Percentiles rank a stretch among this genome's conserved stretches.
Conservation (phyloP, 331 rosid genomes). For the Cydonia oblonga region DNA sequence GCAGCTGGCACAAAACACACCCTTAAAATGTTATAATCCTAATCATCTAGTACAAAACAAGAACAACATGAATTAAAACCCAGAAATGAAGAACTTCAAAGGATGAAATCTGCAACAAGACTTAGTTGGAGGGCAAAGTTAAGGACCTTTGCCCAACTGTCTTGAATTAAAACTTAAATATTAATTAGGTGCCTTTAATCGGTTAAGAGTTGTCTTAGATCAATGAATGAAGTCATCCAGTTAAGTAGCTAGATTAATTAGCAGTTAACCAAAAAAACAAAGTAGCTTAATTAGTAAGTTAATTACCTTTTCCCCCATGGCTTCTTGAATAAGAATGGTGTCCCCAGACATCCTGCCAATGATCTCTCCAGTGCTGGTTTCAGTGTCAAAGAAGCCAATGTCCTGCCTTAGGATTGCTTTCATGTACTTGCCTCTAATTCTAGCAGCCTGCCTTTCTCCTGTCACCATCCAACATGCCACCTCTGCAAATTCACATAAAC, state of each 20-base stretch:
- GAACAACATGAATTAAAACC: too few species aligned
- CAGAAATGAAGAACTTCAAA: too few species aligned
- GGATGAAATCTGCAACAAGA: too few species aligned
- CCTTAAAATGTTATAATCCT: too few species aligned
- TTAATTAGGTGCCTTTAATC: too few species aligned
- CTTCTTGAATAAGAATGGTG: conserved; percentile 85
- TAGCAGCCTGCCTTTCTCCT: conserved; percentile 75
- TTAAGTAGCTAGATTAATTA: not conserved
- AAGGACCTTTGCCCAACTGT: too few species aligned
- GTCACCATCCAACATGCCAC: conserved; percentile 91
- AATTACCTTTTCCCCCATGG: conserved; percentile 87
- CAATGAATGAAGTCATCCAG: not conserved
- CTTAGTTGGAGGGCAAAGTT: too few species aligned
- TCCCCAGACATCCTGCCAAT: conserved; percentile 95
- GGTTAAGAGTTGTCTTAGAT: not conserved
- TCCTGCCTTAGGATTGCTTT: conserved; percentile 75
- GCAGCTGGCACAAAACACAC: too few species aligned
- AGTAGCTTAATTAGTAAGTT: not conserved
- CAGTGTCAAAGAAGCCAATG: conserved; percentile 80
- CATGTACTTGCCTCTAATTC: conserved; percentile 70
- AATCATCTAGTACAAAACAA: too few species aligned
- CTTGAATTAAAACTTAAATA: too few species aligned
- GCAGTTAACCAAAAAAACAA: not conserved
- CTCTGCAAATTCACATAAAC: conserved; percentile 32
- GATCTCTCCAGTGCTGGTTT: conserved; percentile 74